phyloP scores from a whole-genome alignment of 305 asterid genomes.

The Fraxinus dipetala region DNA sequence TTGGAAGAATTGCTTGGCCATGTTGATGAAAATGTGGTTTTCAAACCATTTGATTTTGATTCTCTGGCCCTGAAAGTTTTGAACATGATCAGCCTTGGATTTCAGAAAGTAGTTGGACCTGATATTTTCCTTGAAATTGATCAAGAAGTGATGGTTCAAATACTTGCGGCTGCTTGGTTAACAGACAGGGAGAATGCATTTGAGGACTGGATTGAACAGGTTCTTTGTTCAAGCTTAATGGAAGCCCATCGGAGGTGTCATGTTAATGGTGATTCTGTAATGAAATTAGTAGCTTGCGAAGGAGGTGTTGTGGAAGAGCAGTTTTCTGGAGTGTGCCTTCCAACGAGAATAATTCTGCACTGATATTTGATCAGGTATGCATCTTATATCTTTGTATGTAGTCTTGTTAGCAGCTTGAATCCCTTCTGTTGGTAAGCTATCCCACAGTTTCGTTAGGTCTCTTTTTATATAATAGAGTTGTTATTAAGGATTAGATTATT shows the following conservation, averaged over 20 bases:
- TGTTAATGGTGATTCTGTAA: conserved; percentile 29
- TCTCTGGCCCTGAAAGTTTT: conserved; percentile 48
- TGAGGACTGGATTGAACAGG: conserved; percentile 69
- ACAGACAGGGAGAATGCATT: conserved; percentile 38
- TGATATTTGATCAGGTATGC: conserved; percentile 41
- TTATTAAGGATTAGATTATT: neutral
- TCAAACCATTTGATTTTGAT: conserved; percentile 67
- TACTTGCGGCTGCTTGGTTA: conserved; percentile 77
- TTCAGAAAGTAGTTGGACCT: conserved; percentile 43
- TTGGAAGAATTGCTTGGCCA: conserved; percentile 53
- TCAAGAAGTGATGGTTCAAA: conserved; percentile 58
- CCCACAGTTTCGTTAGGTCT: neutral
- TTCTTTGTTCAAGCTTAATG: conserved; percentile 46
- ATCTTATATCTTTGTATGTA: neutral
- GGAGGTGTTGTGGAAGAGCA: conserved; percentile 46
- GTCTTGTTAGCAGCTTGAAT: conserved; percentile 11
- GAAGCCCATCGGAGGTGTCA: conserved; percentile 41
- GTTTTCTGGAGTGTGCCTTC: conserved; percentile 63
- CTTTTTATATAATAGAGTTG: neutral
- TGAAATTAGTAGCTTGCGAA: conserved; percentile 54
- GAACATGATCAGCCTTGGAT: conserved; percentile 41
- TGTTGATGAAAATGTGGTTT: conserved; percentile 56
- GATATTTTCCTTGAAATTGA: conserved; percentile 52
- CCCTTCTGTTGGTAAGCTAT: conserved; percentile 7
- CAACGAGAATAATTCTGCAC: conserved; percentile 43